These are phyloP conservation scores for Dendrobium chrysotoxum DNA, from an alignment of 106 monocot species.

Conservation along the genomic window DNA sequence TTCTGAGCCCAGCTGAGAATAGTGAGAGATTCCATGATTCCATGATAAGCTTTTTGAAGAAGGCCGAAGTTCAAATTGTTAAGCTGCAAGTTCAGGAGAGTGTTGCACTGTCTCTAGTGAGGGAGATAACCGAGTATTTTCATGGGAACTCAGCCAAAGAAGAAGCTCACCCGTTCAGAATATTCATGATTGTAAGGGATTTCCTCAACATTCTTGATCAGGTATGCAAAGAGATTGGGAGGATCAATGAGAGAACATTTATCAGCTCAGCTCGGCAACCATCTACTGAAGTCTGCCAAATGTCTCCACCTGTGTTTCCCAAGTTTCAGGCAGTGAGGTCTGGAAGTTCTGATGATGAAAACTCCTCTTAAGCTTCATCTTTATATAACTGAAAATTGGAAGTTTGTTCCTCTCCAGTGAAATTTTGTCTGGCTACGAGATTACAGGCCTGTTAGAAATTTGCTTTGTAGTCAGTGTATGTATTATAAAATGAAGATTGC, in stretches of 20 bases:
- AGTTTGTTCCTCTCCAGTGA: not conserved
- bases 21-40: constrained; percentile 22
- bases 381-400: not conserved
- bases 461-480: not conserved
- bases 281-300: not conserved
- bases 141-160: constrained; percentile 61
- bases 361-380: constrained; percentile 11
- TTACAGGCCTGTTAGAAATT: not conserved
- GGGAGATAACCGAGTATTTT: constrained; percentile 65
- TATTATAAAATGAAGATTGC: not conserved
- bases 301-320: constrained; percentile 23
- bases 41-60: constrained; percentile 37
- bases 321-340: constrained; percentile 19
- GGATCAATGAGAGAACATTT: constrained; percentile 25
- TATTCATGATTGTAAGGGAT: constrained; percentile 63
- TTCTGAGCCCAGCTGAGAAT: not conserved
- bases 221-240: constrained; percentile 67
- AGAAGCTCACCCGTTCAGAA: constrained; percentile 60
- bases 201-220: constrained; percentile 53
- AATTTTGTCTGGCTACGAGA: not conserved
- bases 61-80: constrained; percentile 42
- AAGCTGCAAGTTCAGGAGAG: constrained; percentile 45
- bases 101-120: constrained; percentile 36
- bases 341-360: constrained; percentile 36
- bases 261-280: constrained; percentile 17